Percentiles rank a stretch among this genome's conserved stretches.
These are phyloP conservation scores for Cucumis cinereus DNA, from an alignment of 306 rosid genomes.

Conservation along the genomic window DNA sequence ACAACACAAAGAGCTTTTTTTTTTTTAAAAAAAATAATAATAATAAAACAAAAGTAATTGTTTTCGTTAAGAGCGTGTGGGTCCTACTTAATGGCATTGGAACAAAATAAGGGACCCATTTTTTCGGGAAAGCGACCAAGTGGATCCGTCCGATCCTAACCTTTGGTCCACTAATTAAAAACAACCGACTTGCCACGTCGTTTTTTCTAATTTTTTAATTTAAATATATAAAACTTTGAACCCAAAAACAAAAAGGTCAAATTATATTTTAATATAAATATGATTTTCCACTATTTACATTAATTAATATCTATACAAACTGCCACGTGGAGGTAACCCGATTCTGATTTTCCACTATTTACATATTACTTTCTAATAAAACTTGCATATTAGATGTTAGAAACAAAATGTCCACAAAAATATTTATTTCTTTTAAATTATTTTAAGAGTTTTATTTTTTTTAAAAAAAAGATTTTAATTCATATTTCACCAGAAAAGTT, in stretches of 20 bases:
- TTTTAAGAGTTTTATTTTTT: too few relatives aligned
- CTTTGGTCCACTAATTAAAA: background rate
- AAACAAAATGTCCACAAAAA: background rate
- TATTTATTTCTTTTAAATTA: background rate
- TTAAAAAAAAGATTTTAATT: too few relatives aligned
- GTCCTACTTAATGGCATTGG: background rate
- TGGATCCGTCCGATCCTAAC: slow-evolving; percentile 1
- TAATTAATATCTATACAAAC: background rate
- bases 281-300: too few relatives aligned
- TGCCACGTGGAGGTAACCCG: background rate
- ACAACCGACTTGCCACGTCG: background rate
- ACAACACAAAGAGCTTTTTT: background rate
- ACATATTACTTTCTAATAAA: too few relatives aligned
- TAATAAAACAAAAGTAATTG: background rate
- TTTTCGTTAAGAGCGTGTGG: background rate
- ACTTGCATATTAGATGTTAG: background rate
- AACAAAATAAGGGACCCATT: background rate
- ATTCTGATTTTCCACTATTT: background rate
- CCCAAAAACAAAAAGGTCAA: background rate
- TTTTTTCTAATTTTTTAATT: background rate
- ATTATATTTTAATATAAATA: background rate
- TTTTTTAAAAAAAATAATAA: background rate
- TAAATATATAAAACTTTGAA: background rate
- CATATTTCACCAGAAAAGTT: too few relatives aligned
- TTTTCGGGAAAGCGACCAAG: background rate